These are phyloP conservation scores for Aquanectria penicillioides DNA, from an alignment of 2,329 filamentous ascomycete genomes.

Conservation along the genomic window DNA sequence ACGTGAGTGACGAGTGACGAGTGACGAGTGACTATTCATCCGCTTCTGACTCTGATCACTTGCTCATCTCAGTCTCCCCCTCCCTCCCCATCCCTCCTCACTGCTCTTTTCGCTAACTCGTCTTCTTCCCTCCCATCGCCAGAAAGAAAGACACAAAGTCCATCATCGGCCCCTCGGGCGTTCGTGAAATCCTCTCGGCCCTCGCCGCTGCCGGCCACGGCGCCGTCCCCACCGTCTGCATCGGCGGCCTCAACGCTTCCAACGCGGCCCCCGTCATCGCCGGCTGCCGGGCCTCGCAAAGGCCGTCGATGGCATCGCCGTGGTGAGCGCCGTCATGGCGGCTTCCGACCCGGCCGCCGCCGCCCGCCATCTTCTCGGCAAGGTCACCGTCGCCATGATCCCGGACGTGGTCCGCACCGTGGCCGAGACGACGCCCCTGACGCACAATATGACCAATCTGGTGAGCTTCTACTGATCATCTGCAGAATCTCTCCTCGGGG, in stretches of 20 bases:
- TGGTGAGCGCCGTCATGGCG: slow-evolving; percentile 89
- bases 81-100: too few relatives aligned
- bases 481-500: not conserved
- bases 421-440: slow-evolving; percentile 73
- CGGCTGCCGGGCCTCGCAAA: slow-evolving; percentile 69
- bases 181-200: slow-evolving; percentile 62
- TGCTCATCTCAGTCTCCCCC: too few relatives aligned
- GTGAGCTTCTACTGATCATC: slow-evolving; percentile 49
- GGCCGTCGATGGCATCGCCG: slow-evolving; percentile 80
- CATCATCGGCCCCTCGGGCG: slow-evolving; percentile 65
- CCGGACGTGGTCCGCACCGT: slow-evolving; percentile 68
- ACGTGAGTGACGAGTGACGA: too few relatives aligned
- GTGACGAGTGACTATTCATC: too few relatives aligned
- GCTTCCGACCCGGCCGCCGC: slow-evolving; percentile 73
- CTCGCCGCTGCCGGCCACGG: slow-evolving; percentile 61
- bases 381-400: slow-evolving; percentile 60
- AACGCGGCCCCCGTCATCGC: slow-evolving; percentile 81
- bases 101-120: not conserved
- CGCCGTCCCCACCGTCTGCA: slow-evolving; percentile 76
- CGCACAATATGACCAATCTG: slow-evolving; percentile 97
- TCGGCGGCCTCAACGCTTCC: slow-evolving; percentile 84
- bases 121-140: not conserved
- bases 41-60: too few relatives aligned
- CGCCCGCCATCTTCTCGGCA: slow-evolving; percentile 63
- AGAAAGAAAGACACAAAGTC: slow-evolving; percentile 87